Conservation (phyloP, 352 stramenopile genomes). For the Globisporangium nagaii region DNA sequence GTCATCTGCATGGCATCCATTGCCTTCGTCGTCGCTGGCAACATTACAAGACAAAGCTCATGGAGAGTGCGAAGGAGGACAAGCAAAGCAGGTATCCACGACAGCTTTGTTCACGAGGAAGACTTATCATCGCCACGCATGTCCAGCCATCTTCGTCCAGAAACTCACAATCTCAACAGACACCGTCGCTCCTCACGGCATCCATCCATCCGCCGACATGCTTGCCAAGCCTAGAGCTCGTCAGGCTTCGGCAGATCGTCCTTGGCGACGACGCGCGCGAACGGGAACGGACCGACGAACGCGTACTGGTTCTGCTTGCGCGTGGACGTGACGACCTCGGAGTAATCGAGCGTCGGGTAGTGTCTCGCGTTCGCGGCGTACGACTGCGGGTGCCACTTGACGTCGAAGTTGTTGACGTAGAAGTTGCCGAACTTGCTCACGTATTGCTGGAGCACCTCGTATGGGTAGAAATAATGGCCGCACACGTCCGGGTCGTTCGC, state of each 20-base stretch:
- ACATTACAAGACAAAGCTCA: no score
- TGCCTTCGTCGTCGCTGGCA: no score
- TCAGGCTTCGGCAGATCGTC: constrained; percentile 14
- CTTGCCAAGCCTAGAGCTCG: no score
- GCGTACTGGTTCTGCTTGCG: constrained; percentile 59
- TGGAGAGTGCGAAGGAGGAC: no score
- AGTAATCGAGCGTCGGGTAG: constrained; percentile 55
- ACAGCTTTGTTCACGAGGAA: no score
- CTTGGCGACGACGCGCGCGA: constrained; percentile 47
- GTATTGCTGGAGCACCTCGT: constrained; percentile 58
- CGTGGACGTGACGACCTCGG: constrained; percentile 49
- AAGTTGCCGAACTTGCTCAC: constrained; percentile 53
- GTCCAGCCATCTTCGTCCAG: no score
- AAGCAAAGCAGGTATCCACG: no score
- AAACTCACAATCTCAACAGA: no score
- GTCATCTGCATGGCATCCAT: no score
- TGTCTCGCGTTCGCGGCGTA: constrained; percentile 45
- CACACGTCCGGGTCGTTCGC: constrained; percentile 63
- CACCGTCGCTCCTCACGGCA: no score
- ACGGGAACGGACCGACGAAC: constrained; percentile 65
- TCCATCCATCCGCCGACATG: no score
- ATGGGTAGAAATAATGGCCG: constrained; percentile 74
- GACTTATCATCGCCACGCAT: no score
- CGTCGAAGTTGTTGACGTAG: constrained; percentile 68
- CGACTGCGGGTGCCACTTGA: constrained; percentile 64